phyloP scores from a whole-genome alignment of 2,329 filamentous ascomycete species.

The Aspergillus niger region DNA sequence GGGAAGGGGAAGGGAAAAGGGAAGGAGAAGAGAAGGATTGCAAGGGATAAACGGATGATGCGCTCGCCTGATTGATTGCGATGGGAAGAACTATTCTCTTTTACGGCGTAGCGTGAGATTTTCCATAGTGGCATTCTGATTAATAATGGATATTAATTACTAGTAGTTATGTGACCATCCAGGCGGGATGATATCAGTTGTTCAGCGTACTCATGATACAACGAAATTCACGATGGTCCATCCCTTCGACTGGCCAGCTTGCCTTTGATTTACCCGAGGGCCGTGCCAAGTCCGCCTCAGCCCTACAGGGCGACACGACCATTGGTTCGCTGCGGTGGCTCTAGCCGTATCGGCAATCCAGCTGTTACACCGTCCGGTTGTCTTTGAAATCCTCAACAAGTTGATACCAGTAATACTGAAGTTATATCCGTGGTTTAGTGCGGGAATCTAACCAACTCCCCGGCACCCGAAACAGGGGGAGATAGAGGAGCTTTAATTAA shows the following conservation, averaged over 20 bases:
- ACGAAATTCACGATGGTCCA: not conserved
- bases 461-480: no score
- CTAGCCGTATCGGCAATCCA: not conserved
- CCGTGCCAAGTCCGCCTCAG: conserved; percentile 31
- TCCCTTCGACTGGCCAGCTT: not conserved
- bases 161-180: not conserved
- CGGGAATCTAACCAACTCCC: no score
- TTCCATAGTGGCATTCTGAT: not conserved
- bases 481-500: no score
- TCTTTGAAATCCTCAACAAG: no score
- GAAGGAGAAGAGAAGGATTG: conserved; percentile 7
- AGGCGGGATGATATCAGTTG: not conserved
- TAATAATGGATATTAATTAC: not conserved
- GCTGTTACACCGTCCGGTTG: no score
- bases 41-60: conserved; percentile 8
- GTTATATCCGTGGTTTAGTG: no score
- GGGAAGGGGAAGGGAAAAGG: conserved; percentile 4
- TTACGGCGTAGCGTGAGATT: not conserved
- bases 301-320: conserved; percentile 29
- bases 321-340: conserved; percentile 8
- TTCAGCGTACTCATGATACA: not conserved
- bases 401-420: no score
- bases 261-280: conserved; percentile 8
- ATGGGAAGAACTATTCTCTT: not conserved
- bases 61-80: not conserved